Evolutionary conservation across 208 protist species (phyloP).

Genomic region (Crithidia bombi): DNA sequence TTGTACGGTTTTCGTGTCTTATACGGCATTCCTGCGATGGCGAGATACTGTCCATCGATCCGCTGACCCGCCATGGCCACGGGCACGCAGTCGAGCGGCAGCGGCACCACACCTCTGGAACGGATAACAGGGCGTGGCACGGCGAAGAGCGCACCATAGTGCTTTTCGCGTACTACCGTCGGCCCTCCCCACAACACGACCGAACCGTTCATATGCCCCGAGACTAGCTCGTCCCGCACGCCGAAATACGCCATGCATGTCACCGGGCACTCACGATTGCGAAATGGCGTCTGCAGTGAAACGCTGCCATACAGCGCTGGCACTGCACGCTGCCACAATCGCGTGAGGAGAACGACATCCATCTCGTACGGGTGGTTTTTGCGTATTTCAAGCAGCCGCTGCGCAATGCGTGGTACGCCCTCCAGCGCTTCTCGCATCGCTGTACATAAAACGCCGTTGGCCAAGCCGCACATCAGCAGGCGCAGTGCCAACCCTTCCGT

Average conservation of each 20-base stretch:
- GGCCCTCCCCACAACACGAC: constrained; percentile 72
- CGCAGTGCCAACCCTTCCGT: constrained; percentile 56
- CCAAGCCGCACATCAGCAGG: neutral
- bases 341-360: constrained; percentile 65
- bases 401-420: constrained; percentile 25
- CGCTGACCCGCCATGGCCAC: constrained; percentile 58
- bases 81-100: constrained; percentile 62
- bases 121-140: constrained; percentile 3
- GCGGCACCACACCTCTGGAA: constrained; percentile 25
- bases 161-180: constrained; percentile 34
- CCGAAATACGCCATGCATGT: constrained; percentile 75
- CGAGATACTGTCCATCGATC: constrained; percentile 63
- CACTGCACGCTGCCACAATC: constrained; percentile 35
- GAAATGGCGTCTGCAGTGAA: constrained; percentile 10
- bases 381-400: constrained; percentile 43
- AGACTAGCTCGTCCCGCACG: constrained; percentile 75
- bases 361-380: constrained; percentile 62
- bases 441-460: neutral
- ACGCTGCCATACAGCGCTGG: constrained; percentile 17
- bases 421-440: constrained; percentile 44
- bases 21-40: constrained; percentile 59
- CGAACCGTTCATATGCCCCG: constrained; percentile 64
- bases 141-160: constrained; percentile 25
- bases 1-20: constrained; percentile 32
- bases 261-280: constrained; percentile 23